Evolutionary conservation across 108 stramenopile species (phyloP).

Genomic region (Asterionellopsis glacialis): DNA sequence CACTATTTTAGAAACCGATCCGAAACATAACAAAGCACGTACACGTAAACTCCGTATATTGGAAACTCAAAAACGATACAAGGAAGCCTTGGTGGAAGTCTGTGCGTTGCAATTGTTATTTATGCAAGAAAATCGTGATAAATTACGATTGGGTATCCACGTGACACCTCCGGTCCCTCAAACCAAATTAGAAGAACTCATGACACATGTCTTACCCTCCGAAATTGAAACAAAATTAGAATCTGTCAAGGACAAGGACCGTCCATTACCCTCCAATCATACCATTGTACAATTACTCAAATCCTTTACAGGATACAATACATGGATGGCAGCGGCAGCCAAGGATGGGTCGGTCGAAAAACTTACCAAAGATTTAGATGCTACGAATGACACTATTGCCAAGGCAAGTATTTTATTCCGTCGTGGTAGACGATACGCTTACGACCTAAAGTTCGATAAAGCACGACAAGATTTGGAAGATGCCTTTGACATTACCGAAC

Average conservation of each 20-base stretch:
- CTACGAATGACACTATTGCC: constrained; percentile 3
- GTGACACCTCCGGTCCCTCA: constrained; percentile 75
- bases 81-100: constrained; percentile 64
- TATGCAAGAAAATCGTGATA: constrained; percentile 81
- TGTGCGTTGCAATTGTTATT: constrained; percentile 79
- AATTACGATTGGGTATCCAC: constrained; percentile 68
- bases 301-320: constrained; percentile 76
- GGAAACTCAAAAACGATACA: constrained; percentile 42
- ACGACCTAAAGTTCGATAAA: constrained; percentile 53
- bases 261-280: constrained; percentile 64
- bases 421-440: constrained; percentile 72
- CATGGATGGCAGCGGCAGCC: constrained; percentile 83
- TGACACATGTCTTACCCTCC: constrained; percentile 55
- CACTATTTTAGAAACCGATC: constrained; percentile 55
- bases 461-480: constrained; percentile 67
- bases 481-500: constrained; percentile 49
- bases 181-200: constrained; percentile 77
- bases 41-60: constrained; percentile 79
- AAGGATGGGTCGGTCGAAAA: constrained; percentile 44
- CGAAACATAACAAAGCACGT: constrained; percentile 70
- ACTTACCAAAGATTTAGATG: constrained; percentile 39
- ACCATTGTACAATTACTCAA: constrained; percentile 75
- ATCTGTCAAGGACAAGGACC: constrained; percentile 13
- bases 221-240: constrained; percentile 44
- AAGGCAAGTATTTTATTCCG: constrained; percentile 55